Evolutionary conservation across 2,329 filamentous ascomycete genomes (phyloP), one percentile per base, ranked within the genome.

Genomic region (Diplodia sapinea): DNA sequence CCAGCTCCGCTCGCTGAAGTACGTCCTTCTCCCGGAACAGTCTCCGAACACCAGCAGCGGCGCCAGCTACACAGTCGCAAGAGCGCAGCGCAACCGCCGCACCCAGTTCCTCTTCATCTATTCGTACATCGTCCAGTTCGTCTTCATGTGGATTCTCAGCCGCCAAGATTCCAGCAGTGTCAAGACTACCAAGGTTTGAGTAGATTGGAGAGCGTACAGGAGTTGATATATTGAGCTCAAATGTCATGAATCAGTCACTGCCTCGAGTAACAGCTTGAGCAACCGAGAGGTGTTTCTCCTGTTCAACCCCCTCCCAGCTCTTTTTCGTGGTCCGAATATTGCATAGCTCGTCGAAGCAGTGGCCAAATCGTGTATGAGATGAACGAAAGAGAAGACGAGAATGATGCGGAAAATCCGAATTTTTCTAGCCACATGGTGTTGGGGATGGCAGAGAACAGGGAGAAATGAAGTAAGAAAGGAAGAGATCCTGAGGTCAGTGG

Each of bases 71-170:
- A 89, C 88, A 2, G 91, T 96, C 69, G 92, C 92, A 33, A 88
- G 94, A 70, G 89, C 91, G 49, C 95, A 97, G 82, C 89, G 91
- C 76, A 95, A 91, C 79, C 89, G 93, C 77, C 86, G 94, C 70
- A 97, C 93, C 1, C 93, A 97, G 79, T 97, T 97, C 76, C 84
- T 97, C 72, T 96, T 96, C 79, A 85, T 94, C 72, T 97, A 99
- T 81, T 94, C 94, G 54, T 99, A 98, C 79, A 84, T 96, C 66
- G 90, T 98, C 67, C 95, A 99, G 82, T 87, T 98, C 72, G 83
- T 94, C 67, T 96, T 98, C 79, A 99, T 98, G 94, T 95, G 94
- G 89, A 85, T 49, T 13, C 66, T 68, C 13, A 65, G 50, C 51
- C 59, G 66, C 51, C 66, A 67, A 51, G 55, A 57, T 43, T 51